Evolutionary conservation across 2,329 filamentous ascomycete species (phyloP).

Genomic region (Penicillium sp.): DNA sequence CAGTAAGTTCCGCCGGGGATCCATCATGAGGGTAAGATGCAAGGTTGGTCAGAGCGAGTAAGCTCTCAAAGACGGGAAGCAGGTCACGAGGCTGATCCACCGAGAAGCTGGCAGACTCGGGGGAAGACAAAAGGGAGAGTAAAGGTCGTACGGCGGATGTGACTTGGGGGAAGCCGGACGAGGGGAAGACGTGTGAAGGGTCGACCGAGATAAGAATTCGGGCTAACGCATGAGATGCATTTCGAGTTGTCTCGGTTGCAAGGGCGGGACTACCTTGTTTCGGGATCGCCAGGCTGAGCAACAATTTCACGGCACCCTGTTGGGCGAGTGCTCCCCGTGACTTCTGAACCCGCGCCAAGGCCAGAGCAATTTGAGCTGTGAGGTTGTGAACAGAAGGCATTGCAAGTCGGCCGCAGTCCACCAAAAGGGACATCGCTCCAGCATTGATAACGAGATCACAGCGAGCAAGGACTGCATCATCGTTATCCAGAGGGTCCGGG

Average conservation of each 20-base stretch:
- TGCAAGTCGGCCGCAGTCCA: constrained; percentile 70
- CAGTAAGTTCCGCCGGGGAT: constrained; percentile 67
- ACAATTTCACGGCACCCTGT: constrained; percentile 86
- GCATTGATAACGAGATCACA: constrained; percentile 80
- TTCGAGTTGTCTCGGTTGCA: constrained; percentile 51
- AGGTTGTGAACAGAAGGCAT: constrained; percentile 73
- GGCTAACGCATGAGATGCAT: constrained; percentile 78
- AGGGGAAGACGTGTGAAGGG: constrained; percentile 81
- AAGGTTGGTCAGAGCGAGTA: constrained; percentile 92
- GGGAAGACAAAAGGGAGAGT: constrained; percentile 70
- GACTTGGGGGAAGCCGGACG: constrained; percentile 70
- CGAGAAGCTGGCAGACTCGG: constrained; percentile 59
- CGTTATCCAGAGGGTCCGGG: constrained; percentile 71
- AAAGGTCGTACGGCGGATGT: constrained; percentile 83
- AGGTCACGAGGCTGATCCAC: constrained; percentile 69
- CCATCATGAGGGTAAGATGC: constrained; percentile 63
- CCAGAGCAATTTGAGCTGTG: constrained; percentile 75
- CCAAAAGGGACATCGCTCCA: constrained; percentile 75
- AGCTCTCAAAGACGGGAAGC: constrained; percentile 83
- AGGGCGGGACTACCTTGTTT: constrained; percentile 45
- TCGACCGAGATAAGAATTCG: constrained; percentile 87
- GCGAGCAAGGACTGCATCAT: constrained; percentile 73
- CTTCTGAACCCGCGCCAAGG: constrained; percentile 73
- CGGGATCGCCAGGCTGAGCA: constrained; percentile 69
- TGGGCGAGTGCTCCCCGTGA: constrained; percentile 82